Evolutionary conservation across 345 rosid species (phyloP), one percentile per base, ranked within the genome.

Genomic region (Eucalyptus pauciflora): DNA sequence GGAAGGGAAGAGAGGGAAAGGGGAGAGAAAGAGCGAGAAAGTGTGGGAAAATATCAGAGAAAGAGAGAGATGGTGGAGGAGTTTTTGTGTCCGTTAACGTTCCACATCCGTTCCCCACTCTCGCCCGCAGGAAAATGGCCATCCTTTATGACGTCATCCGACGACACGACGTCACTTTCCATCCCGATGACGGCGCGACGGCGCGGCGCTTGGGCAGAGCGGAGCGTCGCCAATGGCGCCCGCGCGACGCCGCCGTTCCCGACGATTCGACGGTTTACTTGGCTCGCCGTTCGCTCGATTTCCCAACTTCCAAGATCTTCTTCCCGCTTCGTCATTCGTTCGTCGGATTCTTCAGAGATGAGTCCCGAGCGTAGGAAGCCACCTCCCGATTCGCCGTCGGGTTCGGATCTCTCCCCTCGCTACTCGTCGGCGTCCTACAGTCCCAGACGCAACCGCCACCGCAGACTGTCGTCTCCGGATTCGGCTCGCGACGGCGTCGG

Each of bases 401-500:
- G 24, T 16, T 41, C 85, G 48, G 85, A 76, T 76, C 5, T 41
- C 48, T 41, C 85, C 48, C 48, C 85, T 20, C 85, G 85, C 85
- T 76, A 76, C 24, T 76, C 85, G 46, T 76, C 48, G 7, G 48
- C 85, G 85, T 76, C 48, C 48, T 11, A 76, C 16, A 22, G 85
- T 76, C 85, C 85, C 13, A 11, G 85, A 76, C 85, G 48, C 48
- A 24, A 37, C 24, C 83, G 85, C 83, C 48, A 24, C 85, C 85
- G 85, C 4, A 76, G 85, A 41, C 24, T 76, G 48, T 6, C 4
- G 85, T 76, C 48, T 41, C 85, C 48, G 15, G 85, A 41, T 6
- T 76, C 48, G 85, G 13, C 85, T 7, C 85, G 3, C 9, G 48
- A 41, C 29, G 8, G 2, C 85, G 27, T 0, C 58, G 27, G 0